phyloP scores from a whole-genome alignment of 2,329 filamentous ascomycete species.

The Lecanosticta acicola region DNA sequence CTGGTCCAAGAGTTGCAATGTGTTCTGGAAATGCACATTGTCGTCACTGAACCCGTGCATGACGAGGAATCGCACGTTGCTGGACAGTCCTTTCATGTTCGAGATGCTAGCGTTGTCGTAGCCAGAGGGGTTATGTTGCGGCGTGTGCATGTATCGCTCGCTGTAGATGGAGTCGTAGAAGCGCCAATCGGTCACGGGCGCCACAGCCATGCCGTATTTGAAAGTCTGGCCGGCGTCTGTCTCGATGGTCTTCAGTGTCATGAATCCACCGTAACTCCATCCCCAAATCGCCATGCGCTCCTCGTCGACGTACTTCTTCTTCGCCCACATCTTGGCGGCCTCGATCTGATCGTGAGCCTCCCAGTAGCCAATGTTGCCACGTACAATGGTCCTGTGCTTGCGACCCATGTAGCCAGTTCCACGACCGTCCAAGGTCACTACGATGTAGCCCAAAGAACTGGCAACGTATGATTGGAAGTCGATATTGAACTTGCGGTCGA shows the following conservation, averaged over 20 bases:
- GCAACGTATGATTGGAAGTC: slow-evolving; percentile 91
- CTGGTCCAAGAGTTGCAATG: slow-evolving; percentile 77
- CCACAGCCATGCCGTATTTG: slow-evolving; percentile 95
- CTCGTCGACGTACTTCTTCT: slow-evolving; percentile 75
- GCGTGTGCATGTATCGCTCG: slow-evolving; percentile 95
- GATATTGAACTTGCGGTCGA: slow-evolving; percentile 71
- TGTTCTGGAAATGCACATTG: slow-evolving; percentile 96
- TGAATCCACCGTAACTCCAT: slow-evolving; percentile 96
- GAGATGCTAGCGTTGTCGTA: slow-evolving; percentile 70
- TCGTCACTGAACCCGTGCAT: slow-evolving; percentile 98
- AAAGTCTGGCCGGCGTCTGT: slow-evolving; percentile 84
- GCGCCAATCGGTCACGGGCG: slow-evolving; percentile 96
- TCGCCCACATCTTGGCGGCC: slow-evolving; percentile 76
- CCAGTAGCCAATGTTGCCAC: slow-evolving; percentile 75
- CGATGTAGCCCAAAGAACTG: slow-evolving; percentile 79
- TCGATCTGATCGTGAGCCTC: slow-evolving; percentile 90
- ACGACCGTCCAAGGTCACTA: slow-evolving; percentile 88
- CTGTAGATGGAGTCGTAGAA: slow-evolving; percentile 94
- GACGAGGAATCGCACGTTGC: slow-evolving; percentile 81
- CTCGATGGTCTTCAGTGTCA: slow-evolving; percentile 91
- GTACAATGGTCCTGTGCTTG: slow-evolving; percentile 71
- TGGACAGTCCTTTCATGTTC: slow-evolving; percentile 65
- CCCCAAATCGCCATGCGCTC: slow-evolving; percentile 90
- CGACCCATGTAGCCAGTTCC: slow-evolving; percentile 90
- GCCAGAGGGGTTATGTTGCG: slow-evolving; percentile 70